phyloP scores from a whole-genome alignment of 2,329 filamentous ascomycete species.

The Mariannaea elegans region DNA sequence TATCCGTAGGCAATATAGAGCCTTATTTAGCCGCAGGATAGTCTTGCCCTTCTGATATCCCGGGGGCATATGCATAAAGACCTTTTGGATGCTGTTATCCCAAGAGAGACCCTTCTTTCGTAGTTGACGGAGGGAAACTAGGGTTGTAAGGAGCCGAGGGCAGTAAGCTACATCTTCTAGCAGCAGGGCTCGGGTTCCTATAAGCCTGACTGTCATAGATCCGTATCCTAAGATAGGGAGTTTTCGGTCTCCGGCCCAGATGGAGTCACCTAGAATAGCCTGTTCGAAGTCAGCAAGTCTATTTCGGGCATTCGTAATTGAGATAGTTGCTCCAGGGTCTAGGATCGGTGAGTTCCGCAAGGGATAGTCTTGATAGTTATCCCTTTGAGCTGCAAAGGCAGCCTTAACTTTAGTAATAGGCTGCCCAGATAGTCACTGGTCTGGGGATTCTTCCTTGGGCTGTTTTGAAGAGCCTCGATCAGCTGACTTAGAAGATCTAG shows the following conservation, averaged over 20 bases:
- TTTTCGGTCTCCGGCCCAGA: background rate
- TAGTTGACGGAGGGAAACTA: constrained; percentile 1
- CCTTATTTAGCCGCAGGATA: constrained; percentile 4
- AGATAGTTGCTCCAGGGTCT: too few relatives aligned
- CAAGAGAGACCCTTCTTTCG: background rate
- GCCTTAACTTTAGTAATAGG: too few relatives aligned
- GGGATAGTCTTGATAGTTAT: too few relatives aligned
- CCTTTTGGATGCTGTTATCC: too few relatives aligned
- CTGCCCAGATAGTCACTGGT: too few relatives aligned
- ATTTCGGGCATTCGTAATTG: background rate
- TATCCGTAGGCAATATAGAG: background rate
- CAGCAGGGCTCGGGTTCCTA: background rate
- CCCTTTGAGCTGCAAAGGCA: too few relatives aligned
- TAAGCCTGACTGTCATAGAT: background rate
- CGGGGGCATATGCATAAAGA: background rate
- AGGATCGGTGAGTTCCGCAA: too few relatives aligned
- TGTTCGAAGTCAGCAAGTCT: background rate
- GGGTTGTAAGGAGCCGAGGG: background rate
- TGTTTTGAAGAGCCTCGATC: too few relatives aligned
- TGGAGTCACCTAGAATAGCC: background rate
- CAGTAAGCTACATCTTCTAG: background rate
- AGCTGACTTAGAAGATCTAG: too few relatives aligned
- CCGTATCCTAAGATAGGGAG: background rate
- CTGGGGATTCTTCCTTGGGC: too few relatives aligned
- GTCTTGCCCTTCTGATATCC: background rate